Conservation (phyloP, 768 basidiomycete genomes). For the Naganishia antarctica region DNA sequence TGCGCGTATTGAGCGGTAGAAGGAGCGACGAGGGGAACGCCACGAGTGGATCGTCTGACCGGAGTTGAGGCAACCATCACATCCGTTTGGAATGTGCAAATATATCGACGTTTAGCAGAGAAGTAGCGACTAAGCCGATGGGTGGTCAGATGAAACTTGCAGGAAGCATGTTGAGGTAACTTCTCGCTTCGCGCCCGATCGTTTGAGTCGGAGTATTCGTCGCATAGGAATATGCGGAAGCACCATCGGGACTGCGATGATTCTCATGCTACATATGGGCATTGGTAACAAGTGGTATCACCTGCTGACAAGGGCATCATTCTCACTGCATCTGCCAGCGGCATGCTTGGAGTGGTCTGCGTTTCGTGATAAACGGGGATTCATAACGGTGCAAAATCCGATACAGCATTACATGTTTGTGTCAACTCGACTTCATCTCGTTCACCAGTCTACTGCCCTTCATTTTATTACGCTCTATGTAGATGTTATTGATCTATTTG, state of each 20-base stretch:
- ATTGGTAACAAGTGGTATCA: no score
- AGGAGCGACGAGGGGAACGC: constrained; percentile 24
- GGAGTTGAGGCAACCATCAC: constrained; percentile 19
- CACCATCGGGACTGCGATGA: no score
- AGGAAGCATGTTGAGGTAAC: constrained; percentile 1
- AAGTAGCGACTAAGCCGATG: neutral
- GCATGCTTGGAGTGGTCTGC: no score
- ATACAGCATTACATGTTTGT: neutral
- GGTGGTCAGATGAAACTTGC: neutral
- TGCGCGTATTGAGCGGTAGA: constrained; percentile 12
- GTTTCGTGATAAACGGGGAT: no score
- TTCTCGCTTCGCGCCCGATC: constrained; percentile 2
- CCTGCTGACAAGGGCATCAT: no score
- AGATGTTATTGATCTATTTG: neutral
- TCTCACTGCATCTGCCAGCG: no score
- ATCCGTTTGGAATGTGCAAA: neutral
- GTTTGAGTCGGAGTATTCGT: no score
- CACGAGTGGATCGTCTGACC: constrained; percentile 24
- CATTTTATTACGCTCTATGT: neutral
- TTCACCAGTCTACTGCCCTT: neutral
- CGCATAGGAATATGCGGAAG: no score
- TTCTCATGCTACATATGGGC: no score
- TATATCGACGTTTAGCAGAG: neutral
- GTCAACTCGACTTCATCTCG: neutral
- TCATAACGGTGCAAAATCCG: no score